These are phyloP conservation scores for Anisogramma anomala DNA, from an alignment of 2,329 filamentous ascomycete species.

Conservation along the genomic window DNA sequence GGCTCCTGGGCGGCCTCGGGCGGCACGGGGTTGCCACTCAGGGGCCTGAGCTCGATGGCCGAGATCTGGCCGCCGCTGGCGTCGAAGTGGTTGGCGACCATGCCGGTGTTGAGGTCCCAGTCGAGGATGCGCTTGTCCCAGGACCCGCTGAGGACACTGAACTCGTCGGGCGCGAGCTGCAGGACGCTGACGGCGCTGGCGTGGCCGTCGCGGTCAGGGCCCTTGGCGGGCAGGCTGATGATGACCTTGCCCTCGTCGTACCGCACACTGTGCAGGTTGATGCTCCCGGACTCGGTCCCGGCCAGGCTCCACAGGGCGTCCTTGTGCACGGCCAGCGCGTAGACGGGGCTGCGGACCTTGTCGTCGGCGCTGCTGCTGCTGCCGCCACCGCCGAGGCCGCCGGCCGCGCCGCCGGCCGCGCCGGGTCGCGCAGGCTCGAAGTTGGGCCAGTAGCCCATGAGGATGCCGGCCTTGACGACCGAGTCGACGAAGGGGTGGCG, in stretches of 20 bases:
- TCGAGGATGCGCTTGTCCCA: conserved; percentile 94
- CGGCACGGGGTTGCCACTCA: conserved; percentile 64
- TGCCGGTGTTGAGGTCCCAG: conserved; percentile 87
- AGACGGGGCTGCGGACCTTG: conserved; percentile 70
- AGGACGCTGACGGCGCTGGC: conserved; percentile 86
- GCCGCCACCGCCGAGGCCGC: no score
- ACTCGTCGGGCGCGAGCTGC: conserved; percentile 71
- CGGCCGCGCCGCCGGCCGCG: conserved; percentile 17
- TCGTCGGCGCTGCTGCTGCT: conserved; percentile 38
- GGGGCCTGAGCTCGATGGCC: conserved; percentile 72
- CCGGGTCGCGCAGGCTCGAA: conserved; percentile 53
- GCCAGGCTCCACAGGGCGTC: conserved; percentile 85
- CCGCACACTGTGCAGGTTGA: conserved; percentile 85
- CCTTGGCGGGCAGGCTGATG: conserved; percentile 53
- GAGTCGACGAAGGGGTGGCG: conserved; percentile 95
- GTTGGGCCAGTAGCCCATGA: conserved; percentile 98
- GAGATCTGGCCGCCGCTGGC: conserved; percentile 76
- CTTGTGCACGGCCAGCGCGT: conserved; percentile 83
- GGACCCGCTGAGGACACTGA: conserved; percentile 76
- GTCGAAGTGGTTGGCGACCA: conserved; percentile 62
- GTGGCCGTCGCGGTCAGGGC: conserved; percentile 34
- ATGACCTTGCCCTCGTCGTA: conserved; percentile 93
- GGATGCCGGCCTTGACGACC: conserved; percentile 84
- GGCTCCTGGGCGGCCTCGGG: conserved; percentile 53
- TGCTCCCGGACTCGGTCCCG: conserved; percentile 78